Evolutionary conservation across 2,329 filamentous ascomycete species (phyloP).

Genomic region (Gliomastix tumulicola): DNA sequence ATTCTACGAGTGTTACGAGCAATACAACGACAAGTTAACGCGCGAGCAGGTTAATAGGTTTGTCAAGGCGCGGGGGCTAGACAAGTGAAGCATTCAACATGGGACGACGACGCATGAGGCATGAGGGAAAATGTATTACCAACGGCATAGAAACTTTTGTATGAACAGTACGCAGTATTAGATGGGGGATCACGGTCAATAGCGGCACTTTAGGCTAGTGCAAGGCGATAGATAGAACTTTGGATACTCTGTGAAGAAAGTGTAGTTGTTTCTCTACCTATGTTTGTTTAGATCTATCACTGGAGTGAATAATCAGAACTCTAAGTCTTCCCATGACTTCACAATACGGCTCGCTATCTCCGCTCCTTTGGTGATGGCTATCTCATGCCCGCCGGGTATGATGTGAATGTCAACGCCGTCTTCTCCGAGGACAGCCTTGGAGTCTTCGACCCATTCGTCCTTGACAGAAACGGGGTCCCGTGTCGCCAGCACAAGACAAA

Average conservation of each 20-base stretch:
- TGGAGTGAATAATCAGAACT: no score
- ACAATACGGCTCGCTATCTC: conserved; percentile 43
- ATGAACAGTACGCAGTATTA: no score
- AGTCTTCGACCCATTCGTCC: conserved; percentile 58
- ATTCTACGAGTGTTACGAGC: conserved; percentile 67
- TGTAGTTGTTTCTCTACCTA: no score
- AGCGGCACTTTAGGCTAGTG: not conserved
- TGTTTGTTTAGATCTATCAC: no score
- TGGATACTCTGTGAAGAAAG: no score
- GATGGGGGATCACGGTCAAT: no score
- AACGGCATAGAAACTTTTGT: no score
- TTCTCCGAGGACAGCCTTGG: conserved; percentile 45
- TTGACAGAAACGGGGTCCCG: conserved; percentile 61
- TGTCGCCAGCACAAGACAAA: conserved; percentile 60
- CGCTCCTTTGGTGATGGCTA: conserved; percentile 55
- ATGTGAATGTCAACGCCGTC: conserved; percentile 49
- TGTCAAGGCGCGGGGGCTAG: conserved; percentile 49
- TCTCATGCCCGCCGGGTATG: conserved; percentile 61
- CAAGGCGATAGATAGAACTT: not conserved
- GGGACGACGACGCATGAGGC: no score
- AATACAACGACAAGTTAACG: conserved; percentile 53
- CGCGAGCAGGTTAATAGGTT: conserved; percentile 52
- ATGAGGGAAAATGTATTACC: no score
- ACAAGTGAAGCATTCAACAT: no score
- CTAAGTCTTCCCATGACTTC: conserved; percentile 22